Percentiles rank a stretch among this genome's conserved stretches.
phyloP scores from a whole-genome alignment of 208 protist genomes.

The Crithidia sp. region DNA sequence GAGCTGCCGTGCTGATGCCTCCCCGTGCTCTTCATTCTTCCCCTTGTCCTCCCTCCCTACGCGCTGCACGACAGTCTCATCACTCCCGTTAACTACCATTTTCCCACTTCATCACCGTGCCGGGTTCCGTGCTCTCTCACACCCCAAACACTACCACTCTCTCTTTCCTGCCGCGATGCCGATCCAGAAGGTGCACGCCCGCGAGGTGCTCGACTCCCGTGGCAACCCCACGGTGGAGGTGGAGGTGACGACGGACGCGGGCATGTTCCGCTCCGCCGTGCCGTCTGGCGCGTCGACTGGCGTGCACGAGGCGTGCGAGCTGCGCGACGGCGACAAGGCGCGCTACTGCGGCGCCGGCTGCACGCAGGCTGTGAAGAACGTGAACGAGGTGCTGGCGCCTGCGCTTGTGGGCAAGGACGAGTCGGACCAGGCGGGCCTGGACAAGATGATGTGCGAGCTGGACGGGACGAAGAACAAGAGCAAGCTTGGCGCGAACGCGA shows the following conservation, averaged over 20 bases:
- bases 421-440: constrained; percentile 91
- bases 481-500: constrained; percentile 98
- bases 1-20: too few relatives aligned
- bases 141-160: too few relatives aligned
- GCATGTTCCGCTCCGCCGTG: constrained; percentile 97
- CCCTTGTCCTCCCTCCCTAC: too few relatives aligned
- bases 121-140: too few relatives aligned
- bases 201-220: constrained; percentile 90
- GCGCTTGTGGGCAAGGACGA: constrained; percentile 94
- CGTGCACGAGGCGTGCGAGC: constrained; percentile 97
- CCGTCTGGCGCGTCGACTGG: constrained; percentile 99
- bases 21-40: too few relatives aligned
- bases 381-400: constrained; percentile 95
- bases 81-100: too few relatives aligned
- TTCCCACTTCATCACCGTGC: too few relatives aligned
- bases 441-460: constrained; percentile 95
- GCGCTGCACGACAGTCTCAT: too few relatives aligned
- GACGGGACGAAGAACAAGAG: constrained; percentile 98
- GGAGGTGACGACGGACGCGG: constrained; percentile 96
- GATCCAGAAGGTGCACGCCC: constrained; percentile 88
- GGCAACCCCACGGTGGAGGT: constrained; percentile 95
- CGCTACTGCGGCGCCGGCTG: constrained; percentile 98
- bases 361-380: constrained; percentile 95
- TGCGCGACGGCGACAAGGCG: constrained; percentile 96
- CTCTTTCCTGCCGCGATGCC: constrained; percentile 44